Evolutionary conservation across 164 flowering plant species (phyloP), one percentile per base, ranked within the genome.

Genomic region (Macadamia tetraphylla): DNA sequence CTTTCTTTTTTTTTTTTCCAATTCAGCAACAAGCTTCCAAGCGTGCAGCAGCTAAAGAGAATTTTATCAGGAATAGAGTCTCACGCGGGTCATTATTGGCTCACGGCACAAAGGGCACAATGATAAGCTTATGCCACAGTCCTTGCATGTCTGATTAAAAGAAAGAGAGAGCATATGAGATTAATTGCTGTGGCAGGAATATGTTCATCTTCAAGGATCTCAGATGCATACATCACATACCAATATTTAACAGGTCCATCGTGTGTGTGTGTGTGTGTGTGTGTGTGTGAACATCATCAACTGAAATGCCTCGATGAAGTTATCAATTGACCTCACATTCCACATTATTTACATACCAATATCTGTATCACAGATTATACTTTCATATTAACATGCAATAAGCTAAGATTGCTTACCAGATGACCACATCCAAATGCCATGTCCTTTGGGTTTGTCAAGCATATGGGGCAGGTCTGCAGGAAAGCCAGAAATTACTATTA

Each of bases 361-460:
- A 14, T 53, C 13, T 53, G 13, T 51, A 14, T 10, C 3, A 9
- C 9, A 9, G 15, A 12, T 12, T 53, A 53, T 53, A 53, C 15
- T 14, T 14, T 12, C 17, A 53, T 53, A 53, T 14, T 4, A 12
- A 14, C 13, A 51, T 51, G 15, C 14, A 14, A 53, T 2, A 53
- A 15, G 12, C 17, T 30, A 29, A 56, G 32, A 60, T 72, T 58
- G 57, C 88, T 80, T 76, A 91, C 97, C 81, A 77, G 67, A 75
- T 91, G 97, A 67, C 97, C 97, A 59, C 97, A 91, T 60, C 87
- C 89, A 73, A 91, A 91, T 69, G 97, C 97, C 97, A 89, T 83
- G 78, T 91, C 77, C 81, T 81, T 89, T 31, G 85, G 86, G 71
- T 87, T 89, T 63, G 91, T 85, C 80, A 86, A 83, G 84, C 97